phyloP scores from a whole-genome alignment of 192 early-diverging fungal genomes.

The Physocladia obscura region DNA sequence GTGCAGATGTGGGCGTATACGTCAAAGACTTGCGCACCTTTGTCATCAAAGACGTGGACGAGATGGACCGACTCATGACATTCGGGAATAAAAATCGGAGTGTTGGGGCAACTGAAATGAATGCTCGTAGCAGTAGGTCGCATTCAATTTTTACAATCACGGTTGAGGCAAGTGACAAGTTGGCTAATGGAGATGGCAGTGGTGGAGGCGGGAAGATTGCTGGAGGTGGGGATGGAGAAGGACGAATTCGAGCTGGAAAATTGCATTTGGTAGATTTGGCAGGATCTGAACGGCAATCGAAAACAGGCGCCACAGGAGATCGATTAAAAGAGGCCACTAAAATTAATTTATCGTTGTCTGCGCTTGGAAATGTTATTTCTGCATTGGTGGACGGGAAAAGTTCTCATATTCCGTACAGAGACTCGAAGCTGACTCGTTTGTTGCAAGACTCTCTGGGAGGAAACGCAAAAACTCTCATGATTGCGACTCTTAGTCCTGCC shows the following conservation, averaged over 20 bases:
- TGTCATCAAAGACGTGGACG: slow-evolving; percentile 64
- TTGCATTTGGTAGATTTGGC: slow-evolving; percentile 67
- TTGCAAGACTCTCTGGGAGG: slow-evolving; percentile 68
- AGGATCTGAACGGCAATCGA: slow-evolving; percentile 59
- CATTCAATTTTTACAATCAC: slow-evolving; percentile 71
- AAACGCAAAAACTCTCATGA: slow-evolving; percentile 66
- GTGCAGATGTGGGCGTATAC: slow-evolving; percentile 61
- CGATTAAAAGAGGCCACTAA: slow-evolving; percentile 66
- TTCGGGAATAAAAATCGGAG: slow-evolving; percentile 72
- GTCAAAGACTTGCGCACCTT: slow-evolving; percentile 61
- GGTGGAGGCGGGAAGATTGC: background rate
- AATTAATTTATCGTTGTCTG: slow-evolving; percentile 64
- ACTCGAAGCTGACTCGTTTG: slow-evolving; percentile 64
- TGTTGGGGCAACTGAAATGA: slow-evolving; percentile 75
- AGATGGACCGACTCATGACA: slow-evolving; percentile 65
- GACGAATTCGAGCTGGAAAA: slow-evolving; percentile 60
- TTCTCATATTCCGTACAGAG: slow-evolving; percentile 65
- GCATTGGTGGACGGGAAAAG: slow-evolving; percentile 64
- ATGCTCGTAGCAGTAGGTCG: slow-evolving; percentile 67
- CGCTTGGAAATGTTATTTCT: slow-evolving; percentile 65
- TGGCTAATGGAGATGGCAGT: no score
- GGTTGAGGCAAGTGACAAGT: slow-evolving; percentile 55
- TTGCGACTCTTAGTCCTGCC: slow-evolving; percentile 63
- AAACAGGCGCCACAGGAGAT: slow-evolving; percentile 63
- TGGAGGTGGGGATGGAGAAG: slow-evolving; percentile 42